phyloP scores from a whole-genome alignment of 202 grass and related monocot genomes.

The Setaria viridis region DNA sequence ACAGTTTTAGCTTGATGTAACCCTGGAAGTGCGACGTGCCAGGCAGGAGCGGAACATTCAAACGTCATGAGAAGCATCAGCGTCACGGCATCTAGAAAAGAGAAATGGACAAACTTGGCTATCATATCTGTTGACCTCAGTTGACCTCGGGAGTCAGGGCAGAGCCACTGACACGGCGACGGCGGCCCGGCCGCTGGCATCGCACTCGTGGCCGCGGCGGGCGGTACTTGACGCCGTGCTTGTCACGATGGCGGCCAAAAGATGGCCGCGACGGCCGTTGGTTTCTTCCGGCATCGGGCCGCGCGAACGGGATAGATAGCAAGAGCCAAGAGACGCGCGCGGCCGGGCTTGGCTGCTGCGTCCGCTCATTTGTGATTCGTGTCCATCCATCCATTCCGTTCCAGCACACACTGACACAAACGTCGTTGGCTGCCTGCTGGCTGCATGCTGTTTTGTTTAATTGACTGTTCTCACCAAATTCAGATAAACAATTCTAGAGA shows the following conservation, averaged over 20 bases:
- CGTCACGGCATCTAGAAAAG: neutral
- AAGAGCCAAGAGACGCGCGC: no score
- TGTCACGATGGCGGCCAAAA: neutral
- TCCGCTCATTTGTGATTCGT: neutral
- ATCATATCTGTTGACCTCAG: neutral
- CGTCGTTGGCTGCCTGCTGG: neutral
- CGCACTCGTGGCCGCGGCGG: neutral
- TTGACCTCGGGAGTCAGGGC: no score
- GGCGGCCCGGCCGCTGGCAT: neutral
- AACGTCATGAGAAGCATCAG: neutral
- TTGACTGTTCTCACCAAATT: neutral
- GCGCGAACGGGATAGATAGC: neutral
- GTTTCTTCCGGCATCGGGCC: neutral
- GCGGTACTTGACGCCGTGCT: constrained; percentile 4
- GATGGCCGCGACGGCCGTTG: neutral
- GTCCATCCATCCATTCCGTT: neutral
- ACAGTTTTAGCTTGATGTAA: neutral
- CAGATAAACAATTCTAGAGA: neutral
- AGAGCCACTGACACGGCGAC: no score
- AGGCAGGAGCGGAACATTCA: neutral
- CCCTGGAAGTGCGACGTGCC: neutral
- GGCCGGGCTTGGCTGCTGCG: neutral
- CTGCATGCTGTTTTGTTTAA: neutral
- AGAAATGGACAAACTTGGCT: neutral
- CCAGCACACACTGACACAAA: neutral